Evolutionary conservation across 176 grass and related monocot species (phyloP).

Genomic region (Cenchrus purpureus): DNA sequence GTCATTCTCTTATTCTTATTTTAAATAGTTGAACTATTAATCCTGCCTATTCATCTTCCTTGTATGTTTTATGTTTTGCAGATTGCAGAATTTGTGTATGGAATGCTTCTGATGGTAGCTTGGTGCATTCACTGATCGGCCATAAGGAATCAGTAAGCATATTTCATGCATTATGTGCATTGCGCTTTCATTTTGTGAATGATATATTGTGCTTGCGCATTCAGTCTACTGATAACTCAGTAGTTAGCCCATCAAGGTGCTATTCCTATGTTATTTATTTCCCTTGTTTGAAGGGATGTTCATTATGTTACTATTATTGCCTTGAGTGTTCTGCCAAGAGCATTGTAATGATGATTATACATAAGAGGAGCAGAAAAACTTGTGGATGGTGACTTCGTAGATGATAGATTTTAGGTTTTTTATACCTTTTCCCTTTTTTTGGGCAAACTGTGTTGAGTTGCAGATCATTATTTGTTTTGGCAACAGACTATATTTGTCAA

Average conservation of each 20-base stretch:
- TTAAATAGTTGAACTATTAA: slow-evolving; percentile 11
- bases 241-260: slow-evolving; percentile 8
- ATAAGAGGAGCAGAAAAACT: slow-evolving; percentile 16
- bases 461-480: background rate
- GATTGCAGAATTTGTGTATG: slow-evolving; percentile 99
- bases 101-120: slow-evolving; percentile 99
- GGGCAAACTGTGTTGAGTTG: background rate
- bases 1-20: slow-evolving; percentile 3
- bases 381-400: slow-evolving; percentile 1
- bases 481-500: background rate
- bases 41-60: slow-evolving; percentile 16
- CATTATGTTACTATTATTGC: background rate
- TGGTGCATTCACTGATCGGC: slow-evolving; percentile 97
- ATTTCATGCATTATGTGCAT: slow-evolving; percentile 19
- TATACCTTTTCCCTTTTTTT: background rate
- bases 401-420: background rate
- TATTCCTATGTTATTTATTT: slow-evolving; percentile 16
- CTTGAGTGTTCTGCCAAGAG: slow-evolving; percentile 12
- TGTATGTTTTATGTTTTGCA: slow-evolving; percentile 43
- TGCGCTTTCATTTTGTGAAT: slow-evolving; percentile 1
- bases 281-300: background rate
- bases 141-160: slow-evolving; percentile 89
- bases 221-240: background rate
- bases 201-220: slow-evolving; percentile 17
- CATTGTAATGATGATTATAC: slow-evolving; percentile 21